Base-by-base conservation (phyloP, 805 yeast genomes). In the Candida golubevii region DNA sequence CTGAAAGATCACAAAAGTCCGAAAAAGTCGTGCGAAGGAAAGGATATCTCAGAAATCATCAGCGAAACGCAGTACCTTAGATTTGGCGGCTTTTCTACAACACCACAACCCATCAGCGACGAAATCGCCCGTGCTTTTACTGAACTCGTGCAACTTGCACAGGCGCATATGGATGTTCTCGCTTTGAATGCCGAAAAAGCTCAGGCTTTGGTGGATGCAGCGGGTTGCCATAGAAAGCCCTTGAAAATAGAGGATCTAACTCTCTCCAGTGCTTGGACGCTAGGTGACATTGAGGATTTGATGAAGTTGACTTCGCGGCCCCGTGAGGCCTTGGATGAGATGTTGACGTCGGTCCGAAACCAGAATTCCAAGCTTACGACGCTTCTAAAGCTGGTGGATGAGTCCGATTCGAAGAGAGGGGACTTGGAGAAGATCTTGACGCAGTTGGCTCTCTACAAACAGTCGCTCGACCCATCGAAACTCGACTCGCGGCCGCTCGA, bases 401-500 rank as follows among this genome's bases (percentile, higher is more conserved):
- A 45, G 12, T 35, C 51, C 14, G 58, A 57, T 31, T 27, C 36
- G 18, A 48, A 48, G 35, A 54, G 55, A 33, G 46, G 52, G 8
- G 49, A 52, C 18, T 45, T 68, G 26, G 67, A 62, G 37, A 57
- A 54, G 39, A 46, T 67, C 13, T 42, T 69, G 6, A 46, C 56
- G 8, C 66, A 64, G 39, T 49, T 68, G 26, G 52, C 57, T 5
- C 12, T 55, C 18, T 50, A 52, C 42, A 39, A 50, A 32, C 51
- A 49, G 14, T 41, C 47, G 32, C 38, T 45, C 14, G 47, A 38
- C 10, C 46, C 50, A 8, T 34, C 48, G n/a, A 39, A 41, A 10
- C 36, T 51, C 30, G 54, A 46, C 38, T 55, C 53, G 29, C 49
- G 64, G 18, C 67, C 67, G 26, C 55, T 71, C 27, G 73, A 68